phyloP scores from a whole-genome alignment of 1,139 yeast species.

The Taphrina pruni region DNA sequence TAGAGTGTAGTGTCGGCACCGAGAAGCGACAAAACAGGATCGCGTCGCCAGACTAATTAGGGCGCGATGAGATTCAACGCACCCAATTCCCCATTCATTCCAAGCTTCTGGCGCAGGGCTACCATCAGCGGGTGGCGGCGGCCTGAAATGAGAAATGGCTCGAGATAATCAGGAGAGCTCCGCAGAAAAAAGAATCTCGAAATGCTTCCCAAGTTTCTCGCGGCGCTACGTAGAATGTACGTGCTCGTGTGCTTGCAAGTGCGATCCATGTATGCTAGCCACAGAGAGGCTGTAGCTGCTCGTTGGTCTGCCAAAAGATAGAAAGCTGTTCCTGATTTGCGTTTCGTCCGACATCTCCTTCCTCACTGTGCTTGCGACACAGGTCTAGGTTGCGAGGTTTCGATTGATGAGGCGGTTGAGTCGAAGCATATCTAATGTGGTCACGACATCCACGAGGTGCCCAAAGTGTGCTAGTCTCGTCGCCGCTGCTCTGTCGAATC shows the following conservation, averaged over 20 bases:
- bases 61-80: not conserved
- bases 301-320: no score
- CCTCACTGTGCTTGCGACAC: no score
- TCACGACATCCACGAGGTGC: not conserved
- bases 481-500: not conserved
- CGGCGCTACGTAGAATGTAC: not conserved
- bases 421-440: not conserved
- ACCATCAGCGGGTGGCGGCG: not conserved
- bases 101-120: no score
- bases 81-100: no score
- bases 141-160: slow-evolving; percentile 8
- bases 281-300: no score
- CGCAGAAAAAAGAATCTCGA: slow-evolving; percentile 9
- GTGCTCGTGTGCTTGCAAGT: no score
- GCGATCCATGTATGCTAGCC: no score
- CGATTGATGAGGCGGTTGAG: slow-evolving; percentile 7
- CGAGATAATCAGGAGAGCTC: slow-evolving; percentile 7
- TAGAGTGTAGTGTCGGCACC: not conserved
- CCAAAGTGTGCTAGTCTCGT: slow-evolving; percentile 4
- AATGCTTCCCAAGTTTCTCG: not conserved
- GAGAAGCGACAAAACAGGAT: not conserved
- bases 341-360: no score
- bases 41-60: not conserved
- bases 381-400: no score
- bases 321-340: no score